Evolutionary conservation across 2,329 filamentous ascomycete species (phyloP), one percentile per base, ranked within the genome.

Genomic region (Aureobasidium zeae): DNA sequence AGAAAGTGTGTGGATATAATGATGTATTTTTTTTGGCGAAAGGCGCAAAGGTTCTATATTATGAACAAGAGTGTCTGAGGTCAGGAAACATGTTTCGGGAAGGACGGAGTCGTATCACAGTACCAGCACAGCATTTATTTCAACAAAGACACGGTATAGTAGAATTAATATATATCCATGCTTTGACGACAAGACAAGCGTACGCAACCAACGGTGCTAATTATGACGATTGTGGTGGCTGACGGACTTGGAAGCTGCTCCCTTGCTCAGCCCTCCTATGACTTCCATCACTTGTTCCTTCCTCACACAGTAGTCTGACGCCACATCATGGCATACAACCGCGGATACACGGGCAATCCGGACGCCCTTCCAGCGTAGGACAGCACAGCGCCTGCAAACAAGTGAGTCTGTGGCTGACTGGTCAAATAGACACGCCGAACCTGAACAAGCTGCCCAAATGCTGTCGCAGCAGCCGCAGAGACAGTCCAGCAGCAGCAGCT

Each of bases 311-410:
- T 12, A 16, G 32, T 17, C 22, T 9, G 20, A 11, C 20, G 25
- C 30, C 21, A 47, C 52, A 64, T 60, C 49, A 96, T 96, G 89
- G 89, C 89, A 45, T 96, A 96, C 73, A 94, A 94, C 67, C 80
- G 79, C 63, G 77, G 82, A 45, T 91, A 87, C 70, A 33, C 43
- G 39, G 46, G 48, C 33, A 94, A 98, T 64, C 88, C 88, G 24
- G 89, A 98, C 70, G 85, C 87, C 61, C 78, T 98, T 51, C 89
- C 89, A 60, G 86, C 86, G 83, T 91, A 73, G 68, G 81, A 19
- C 7, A 16, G 19, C 19, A 10, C 37, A 16, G 37, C 4, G 37
- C 37, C n/a, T n/a, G n/a, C n/a, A n/a, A n/a, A n/a, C n/a, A n/a
- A n/a, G n/a, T n/a, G n/a, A n/a, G n/a, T n/a, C n/a, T n/a, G n/a